Conservation (phyloP, 345 rosid genomes). For the Salix purpurea region DNA sequence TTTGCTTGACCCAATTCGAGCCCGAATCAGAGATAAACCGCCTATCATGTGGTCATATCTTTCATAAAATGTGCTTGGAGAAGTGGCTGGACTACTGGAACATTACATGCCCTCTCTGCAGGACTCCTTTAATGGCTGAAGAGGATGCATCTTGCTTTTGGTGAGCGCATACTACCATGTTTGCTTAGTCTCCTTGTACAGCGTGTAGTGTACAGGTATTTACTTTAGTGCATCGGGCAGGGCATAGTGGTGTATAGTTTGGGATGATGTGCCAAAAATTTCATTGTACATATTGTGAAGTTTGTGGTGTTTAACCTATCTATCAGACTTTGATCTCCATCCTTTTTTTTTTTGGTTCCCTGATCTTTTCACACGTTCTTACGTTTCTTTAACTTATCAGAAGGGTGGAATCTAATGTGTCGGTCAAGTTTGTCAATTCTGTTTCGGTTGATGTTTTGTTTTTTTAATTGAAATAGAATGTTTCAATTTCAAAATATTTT, state of each 20-base stretch:
- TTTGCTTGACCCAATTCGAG: constrained; percentile 55
- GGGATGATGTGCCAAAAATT: constrained; percentile 8
- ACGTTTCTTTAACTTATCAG: no score
- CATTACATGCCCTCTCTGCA: constrained; percentile 68
- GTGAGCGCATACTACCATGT: constrained; percentile 23
- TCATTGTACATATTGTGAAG: constrained; percentile 27
- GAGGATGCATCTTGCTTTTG: constrained; percentile 44
- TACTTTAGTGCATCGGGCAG: neutral
- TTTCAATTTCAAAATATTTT: no score
- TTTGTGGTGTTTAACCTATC: constrained; percentile 18
- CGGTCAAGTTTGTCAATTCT: no score
- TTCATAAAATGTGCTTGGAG: constrained; percentile 71
- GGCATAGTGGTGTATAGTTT: constrained; percentile 1
- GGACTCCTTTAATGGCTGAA: constrained; percentile 57
- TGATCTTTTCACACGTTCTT: no score
- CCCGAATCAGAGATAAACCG: constrained; percentile 59
- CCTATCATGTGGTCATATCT: constrained; percentile 63
- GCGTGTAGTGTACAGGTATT: constrained; percentile 14
- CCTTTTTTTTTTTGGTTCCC: neutral
- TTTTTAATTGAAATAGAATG: no score
- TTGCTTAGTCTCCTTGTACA: constrained; percentile 6
- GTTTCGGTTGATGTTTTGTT: no score
- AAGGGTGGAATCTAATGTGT: no score
- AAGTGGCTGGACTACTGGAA: constrained; percentile 76
- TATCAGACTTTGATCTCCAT: constrained; percentile 2